Base-by-base conservation (phyloP, 495 filamentous ascomycete species). In the Apiosordaria backusii region DNA sequence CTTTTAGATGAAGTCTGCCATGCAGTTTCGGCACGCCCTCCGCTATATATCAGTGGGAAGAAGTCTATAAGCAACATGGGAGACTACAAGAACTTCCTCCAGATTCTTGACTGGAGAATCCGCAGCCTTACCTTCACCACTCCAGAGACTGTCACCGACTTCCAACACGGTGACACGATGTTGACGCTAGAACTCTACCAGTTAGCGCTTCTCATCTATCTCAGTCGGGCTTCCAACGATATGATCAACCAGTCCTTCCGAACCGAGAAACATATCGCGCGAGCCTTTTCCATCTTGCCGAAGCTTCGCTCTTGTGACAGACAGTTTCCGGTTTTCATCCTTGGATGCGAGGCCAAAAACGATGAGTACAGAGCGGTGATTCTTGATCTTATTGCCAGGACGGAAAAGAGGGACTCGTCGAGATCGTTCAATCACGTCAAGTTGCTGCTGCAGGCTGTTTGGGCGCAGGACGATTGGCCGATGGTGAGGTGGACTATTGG, bases 401-500 rank as follows among this genome's bases (percentile, higher is more conserved):
- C 71, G 24, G 75, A 74, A 52, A 72, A 64, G 25, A 65, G 62
- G 15, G 62, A 60, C 15, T 60, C 66, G 23, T 71, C 73, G 9
- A 64, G 74, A n/a, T 71, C 69, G 18, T 68, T 75, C 63, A 64
- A 76, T 57, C 66, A 68, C 35, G 64, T 75, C 21, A 65, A 69
- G 57, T 40, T 68, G 23, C 50, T 78, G 58, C 54, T 80, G 27
- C 69, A 78, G 53, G 75, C 71, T 5, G 60, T 76, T 16, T 79
- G 75, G 78, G 75, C 74, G 29, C 76, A 78, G 64, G 74, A 79
- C 57, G 77, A 80, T 55, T 80, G 10, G 75, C 73, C 1, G 67
- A 74, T 21, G 19, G 66, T 19, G 71, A 72, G 26, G 50, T 75
- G 23, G 64, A 75, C 52, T 80, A 80, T 52, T 67, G 68, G 63